These are phyloP conservation scores for Starmerella asiatica DNA, from an alignment of 805 yeast genomes.

Conservation along the genomic window DNA sequence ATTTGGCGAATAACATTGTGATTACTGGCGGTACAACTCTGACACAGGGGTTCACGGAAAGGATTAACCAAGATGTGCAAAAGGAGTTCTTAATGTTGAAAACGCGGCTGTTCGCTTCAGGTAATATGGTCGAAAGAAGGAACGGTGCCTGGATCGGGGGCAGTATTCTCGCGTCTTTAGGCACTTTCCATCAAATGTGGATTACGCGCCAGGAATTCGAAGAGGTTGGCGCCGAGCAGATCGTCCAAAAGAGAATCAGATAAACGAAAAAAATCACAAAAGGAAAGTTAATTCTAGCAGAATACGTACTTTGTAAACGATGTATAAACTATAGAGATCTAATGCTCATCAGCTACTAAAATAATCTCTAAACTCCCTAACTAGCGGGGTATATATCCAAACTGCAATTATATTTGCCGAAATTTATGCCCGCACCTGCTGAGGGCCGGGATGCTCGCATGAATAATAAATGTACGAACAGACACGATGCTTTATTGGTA, in stretches of 20 bases:
- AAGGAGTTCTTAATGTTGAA: slow-evolving; percentile 69
- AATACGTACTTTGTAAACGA: too few species aligned
- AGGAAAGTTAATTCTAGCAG: too few species aligned
- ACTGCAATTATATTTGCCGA: too few species aligned
- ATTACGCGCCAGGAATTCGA: slow-evolving; percentile 76
- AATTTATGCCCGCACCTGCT: too few species aligned
- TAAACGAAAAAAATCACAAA: too few species aligned
- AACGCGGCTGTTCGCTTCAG: slow-evolving; percentile 69
- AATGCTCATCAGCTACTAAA: too few species aligned
- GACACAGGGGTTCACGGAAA: slow-evolving; percentile 67
- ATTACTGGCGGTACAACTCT: slow-evolving; percentile 75
- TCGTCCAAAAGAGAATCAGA: slow-evolving; percentile 71
- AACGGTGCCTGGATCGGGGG: slow-evolving; percentile 89
- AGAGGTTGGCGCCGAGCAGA: slow-evolving; percentile 74
- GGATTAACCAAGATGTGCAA: slow-evolving; percentile 58
- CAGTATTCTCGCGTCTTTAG: slow-evolving; percentile 71
- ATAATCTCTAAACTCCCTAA: too few species aligned
- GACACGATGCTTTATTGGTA: too few species aligned
- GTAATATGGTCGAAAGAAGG: slow-evolving; percentile 56
- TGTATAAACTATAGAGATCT: too few species aligned
- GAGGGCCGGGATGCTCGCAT: too few species aligned
- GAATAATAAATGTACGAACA: too few species aligned
- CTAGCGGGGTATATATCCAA: too few species aligned
- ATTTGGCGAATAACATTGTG: slow-evolving; percentile 76
- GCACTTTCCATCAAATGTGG: slow-evolving; percentile 95